A percentile compares a stretch with the other conserved stretches of the same genome.
These are phyloP conservation scores for Xylaria sp. DNA, from an alignment of 2,329 filamentous ascomycete genomes.

Conservation along the genomic window DNA sequence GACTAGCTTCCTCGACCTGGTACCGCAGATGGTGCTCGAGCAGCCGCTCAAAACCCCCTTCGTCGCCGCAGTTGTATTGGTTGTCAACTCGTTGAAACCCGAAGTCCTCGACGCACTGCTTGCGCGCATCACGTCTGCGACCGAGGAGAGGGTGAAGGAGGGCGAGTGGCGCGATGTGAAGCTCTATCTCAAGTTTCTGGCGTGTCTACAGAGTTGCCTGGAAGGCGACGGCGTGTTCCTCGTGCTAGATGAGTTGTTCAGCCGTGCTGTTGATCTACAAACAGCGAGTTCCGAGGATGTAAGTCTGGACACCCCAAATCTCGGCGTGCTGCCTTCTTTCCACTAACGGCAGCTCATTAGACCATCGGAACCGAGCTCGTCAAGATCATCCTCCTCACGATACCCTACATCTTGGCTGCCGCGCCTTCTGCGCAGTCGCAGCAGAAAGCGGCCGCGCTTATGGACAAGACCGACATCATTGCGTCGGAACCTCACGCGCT, in stretches of 20 bases:
- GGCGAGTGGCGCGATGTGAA: conserved; percentile 94
- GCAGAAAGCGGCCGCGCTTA: conserved; percentile 78
- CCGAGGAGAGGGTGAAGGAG: conserved; percentile 73
- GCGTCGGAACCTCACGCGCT: conserved; percentile 87
- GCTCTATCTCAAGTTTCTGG: conserved; percentile 86
- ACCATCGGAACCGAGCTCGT: conserved; percentile 85
- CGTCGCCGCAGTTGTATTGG: conserved; percentile 82
- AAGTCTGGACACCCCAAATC: conserved; percentile 51
- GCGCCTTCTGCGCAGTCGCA: conserved; percentile 72
- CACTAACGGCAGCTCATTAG: conserved; percentile 48
- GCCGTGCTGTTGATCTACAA: conserved; percentile 89
- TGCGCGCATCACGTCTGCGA: conserved; percentile 65
- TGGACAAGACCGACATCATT: conserved; percentile 96
- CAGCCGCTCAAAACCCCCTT: conserved; percentile 99
- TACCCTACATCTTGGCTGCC: conserved; percentile 87
- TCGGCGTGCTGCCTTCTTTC: not conserved
- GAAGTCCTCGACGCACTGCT: conserved; percentile 80
- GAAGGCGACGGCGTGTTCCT: conserved; percentile 87
- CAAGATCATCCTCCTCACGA: conserved; percentile 94
- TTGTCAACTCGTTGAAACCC: conserved; percentile 80
- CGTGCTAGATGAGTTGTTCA: conserved; percentile 89
- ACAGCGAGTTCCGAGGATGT: conserved; percentile 93
- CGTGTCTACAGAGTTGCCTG: conserved; percentile 82
- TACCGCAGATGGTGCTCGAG: conserved; percentile 81
- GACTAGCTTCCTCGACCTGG: conserved; percentile 75